A percentile compares a stretch with the other conserved stretches of the same genome.
These are phyloP conservation scores for Eremochloa ophiuroides DNA, from an alignment of 176 grass and related monocot species.

Conservation along the genomic window DNA sequence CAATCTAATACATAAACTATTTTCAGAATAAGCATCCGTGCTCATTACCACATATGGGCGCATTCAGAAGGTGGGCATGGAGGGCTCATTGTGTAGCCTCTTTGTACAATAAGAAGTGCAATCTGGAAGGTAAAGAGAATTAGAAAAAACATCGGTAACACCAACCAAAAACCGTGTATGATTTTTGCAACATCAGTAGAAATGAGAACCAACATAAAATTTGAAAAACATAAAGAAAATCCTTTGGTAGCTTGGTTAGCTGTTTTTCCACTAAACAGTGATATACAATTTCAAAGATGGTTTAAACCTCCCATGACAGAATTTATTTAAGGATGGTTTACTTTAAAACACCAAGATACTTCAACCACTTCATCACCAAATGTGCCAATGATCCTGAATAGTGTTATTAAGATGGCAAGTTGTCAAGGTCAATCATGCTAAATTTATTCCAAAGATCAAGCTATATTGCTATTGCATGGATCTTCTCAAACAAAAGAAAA, in stretches of 20 bases:
- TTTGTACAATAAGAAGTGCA: constrained; percentile 90
- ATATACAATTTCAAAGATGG: neutral
- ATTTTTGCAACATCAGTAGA: constrained; percentile 13
- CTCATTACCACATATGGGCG: constrained; percentile 93
- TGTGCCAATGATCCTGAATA: constrained; percentile 1
- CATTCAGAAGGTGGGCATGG: constrained; percentile 88
- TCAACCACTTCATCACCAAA: constrained; percentile 12
- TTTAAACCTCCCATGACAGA: neutral
- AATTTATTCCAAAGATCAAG: constrained; percentile 9
- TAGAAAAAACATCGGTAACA: neutral
- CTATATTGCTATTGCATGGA: neutral
- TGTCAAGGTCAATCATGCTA: constrained; percentile 4
- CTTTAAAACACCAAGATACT: constrained; percentile 9
- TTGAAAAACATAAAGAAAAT: neutral
- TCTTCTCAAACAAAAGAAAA: constrained; percentile 13
- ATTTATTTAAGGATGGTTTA: neutral
- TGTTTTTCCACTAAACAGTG: constrained; percentile 8
- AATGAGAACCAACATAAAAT: neutral
- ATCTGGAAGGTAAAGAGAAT: constrained; percentile 58
- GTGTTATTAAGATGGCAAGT: neutral
- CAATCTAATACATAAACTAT: constrained; percentile 12
- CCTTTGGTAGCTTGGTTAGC: neutral
- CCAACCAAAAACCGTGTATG: neutral
- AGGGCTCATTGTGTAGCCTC: constrained; percentile 93
- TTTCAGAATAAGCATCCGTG: constrained; percentile 21